phyloP scores from a whole-genome alignment of 345 rosid genomes.

The Lumnitzera littorea region DNA sequence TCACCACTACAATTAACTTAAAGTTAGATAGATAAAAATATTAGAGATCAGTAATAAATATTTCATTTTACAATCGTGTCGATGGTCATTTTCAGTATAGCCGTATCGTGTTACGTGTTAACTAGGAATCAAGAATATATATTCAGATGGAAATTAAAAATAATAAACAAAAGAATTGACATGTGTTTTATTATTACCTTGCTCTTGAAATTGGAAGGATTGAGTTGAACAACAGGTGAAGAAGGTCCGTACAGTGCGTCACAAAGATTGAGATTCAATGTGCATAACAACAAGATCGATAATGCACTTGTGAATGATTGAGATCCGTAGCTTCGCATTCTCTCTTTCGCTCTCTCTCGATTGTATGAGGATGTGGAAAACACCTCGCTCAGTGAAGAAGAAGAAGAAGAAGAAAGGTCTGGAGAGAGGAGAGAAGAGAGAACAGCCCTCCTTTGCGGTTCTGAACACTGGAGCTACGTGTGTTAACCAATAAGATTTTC shows the following conservation, averaged over 20 bases:
- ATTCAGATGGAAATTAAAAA: no score
- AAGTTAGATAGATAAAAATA: no score
- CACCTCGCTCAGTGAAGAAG: conserved; percentile 3
- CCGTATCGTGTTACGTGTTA: no score
- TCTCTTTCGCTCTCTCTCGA: conserved; percentile 31
- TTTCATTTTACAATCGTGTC: no score
- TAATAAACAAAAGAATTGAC: no score
- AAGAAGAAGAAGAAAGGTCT: conserved; percentile 5
- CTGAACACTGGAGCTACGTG: conserved; percentile 28
- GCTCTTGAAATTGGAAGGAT: conserved; percentile 92
- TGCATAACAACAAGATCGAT: conserved; percentile 16
- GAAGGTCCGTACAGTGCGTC: conserved; percentile 84
- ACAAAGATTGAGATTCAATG: conserved; percentile 18
- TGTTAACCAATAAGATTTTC: conserved; percentile 35
- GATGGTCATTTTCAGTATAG: no score
- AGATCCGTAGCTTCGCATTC: conserved; percentile 10
- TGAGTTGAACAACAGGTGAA: conserved; percentile 92
- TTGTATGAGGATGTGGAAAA: conserved; percentile 1
- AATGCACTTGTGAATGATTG: conserved; percentile 20
- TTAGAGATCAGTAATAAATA: no score
- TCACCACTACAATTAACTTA: background rate
- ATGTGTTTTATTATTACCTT: conserved; percentile 36
- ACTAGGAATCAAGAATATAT: no score
- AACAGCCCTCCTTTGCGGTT: conserved; percentile 6
- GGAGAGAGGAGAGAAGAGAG: background rate